Evolutionary conservation across 495 filamentous ascomycete genomes (phyloP).

Genomic region (Tuber borchii): DNA sequence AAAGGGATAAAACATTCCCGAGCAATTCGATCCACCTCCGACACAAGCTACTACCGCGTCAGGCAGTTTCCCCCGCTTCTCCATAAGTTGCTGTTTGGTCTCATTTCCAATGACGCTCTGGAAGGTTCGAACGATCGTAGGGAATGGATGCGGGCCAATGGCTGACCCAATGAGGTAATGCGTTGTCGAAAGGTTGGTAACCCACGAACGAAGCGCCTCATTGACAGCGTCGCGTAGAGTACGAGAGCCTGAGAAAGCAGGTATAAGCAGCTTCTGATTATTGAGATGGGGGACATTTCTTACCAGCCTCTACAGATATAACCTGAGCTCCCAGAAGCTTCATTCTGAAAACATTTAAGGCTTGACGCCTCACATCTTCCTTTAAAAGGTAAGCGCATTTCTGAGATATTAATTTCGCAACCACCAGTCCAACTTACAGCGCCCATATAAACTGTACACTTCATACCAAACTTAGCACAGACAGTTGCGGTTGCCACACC

Average conservation of each 20-base stretch:
- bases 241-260: conserved; percentile 36
- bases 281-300: conserved; percentile 24
- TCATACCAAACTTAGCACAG: conserved; percentile 94
- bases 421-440: conserved; percentile 47
- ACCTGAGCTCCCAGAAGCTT: conserved; percentile 88
- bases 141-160: conserved; percentile 92
- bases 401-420: neutral
- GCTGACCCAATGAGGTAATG: conserved; percentile 96
- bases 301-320: conserved; percentile 78
- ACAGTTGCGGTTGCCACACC: conserved; percentile 92
- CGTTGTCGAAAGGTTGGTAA: conserved; percentile 75
- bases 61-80: conserved; percentile 75
- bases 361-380: conserved; percentile 88
- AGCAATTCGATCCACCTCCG: conserved; percentile 73
- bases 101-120: conserved; percentile 89
- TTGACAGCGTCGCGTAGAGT: conserved; percentile 95
- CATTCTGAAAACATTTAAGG: conserved; percentile 93
- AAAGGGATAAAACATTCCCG: conserved; percentile 83
- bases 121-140: conserved; percentile 91
- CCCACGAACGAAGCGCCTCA: conserved; percentile 84
- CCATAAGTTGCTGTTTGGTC: conserved; percentile 80
- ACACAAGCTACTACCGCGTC: conserved; percentile 96
- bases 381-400: conserved; percentile 20
- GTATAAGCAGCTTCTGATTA: neutral
- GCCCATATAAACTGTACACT: conserved; percentile 94